These are phyloP conservation scores for Exophiala phaeomuriformis DNA, from an alignment of 2,329 filamentous ascomycete species.

Conservation along the genomic window DNA sequence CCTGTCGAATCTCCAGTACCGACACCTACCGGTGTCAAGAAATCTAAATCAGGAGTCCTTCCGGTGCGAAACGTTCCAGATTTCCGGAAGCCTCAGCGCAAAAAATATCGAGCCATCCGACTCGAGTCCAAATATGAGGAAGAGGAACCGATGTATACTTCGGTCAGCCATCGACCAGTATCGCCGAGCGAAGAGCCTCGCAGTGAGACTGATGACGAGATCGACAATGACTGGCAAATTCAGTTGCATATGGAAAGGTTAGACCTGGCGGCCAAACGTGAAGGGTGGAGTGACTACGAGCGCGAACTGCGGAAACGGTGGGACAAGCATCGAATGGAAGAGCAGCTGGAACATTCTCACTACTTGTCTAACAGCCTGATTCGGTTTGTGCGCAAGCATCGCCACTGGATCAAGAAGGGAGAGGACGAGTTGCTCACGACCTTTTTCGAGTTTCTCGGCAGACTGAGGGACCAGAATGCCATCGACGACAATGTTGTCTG, in stretches of 20 bases:
- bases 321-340: constrained; percentile 25
- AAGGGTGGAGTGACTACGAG: constrained; percentile 18
- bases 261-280: constrained; percentile 14
- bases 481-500: constrained; percentile 20
- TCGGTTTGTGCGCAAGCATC: constrained; percentile 25
- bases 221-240: constrained; percentile 24
- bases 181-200: constrained; percentile 21
- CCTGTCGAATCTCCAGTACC: constrained; percentile 1
- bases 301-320: constrained; percentile 22
- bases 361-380: constrained; percentile 26
- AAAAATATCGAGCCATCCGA: constrained; percentile 16
- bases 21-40: not conserved
- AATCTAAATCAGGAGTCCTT: constrained; percentile 8
- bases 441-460: constrained; percentile 18
- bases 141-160: constrained; percentile 17
- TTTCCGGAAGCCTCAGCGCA: constrained; percentile 16
- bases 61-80: constrained; percentile 17
- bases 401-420: constrained; percentile 17
- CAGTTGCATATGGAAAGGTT: constrained; percentile 23
- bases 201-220: constrained; percentile 27
- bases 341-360: constrained; percentile 20
- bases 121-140: constrained; percentile 7
- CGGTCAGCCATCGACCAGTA: constrained; percentile 22
- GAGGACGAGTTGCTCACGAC: constrained; percentile 10
- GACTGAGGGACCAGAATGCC: constrained; percentile 15